Evolutionary conservation across 2,329 filamentous ascomycete genomes (phyloP).

Genomic region (Aspergillus sp.): DNA sequence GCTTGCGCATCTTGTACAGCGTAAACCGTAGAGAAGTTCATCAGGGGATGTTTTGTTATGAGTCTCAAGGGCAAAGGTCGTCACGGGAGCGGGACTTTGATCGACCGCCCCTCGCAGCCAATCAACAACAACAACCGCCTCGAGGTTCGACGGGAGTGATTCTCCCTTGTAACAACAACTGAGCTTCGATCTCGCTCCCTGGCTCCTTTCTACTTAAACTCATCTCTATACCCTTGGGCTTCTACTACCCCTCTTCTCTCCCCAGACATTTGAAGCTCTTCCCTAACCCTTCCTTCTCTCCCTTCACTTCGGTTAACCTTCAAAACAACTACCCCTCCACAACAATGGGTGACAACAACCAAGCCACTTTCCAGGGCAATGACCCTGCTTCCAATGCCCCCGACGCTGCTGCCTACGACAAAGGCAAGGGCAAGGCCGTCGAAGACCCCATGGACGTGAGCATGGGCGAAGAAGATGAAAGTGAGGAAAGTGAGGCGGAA

Average conservation of each 20-base stretch:
- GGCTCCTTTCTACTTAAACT: constrained; percentile 16
- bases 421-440: constrained; percentile 81
- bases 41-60: constrained; percentile 15
- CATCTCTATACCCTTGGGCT: background rate
- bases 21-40: background rate
- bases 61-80: constrained; percentile 6
- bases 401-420: constrained; percentile 53
- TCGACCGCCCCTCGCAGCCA: constrained; percentile 15
- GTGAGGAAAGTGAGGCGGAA: constrained; percentile 60
- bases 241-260: constrained; percentile 40
- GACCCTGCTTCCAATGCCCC: constrained; percentile 42
- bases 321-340: constrained; percentile 5
- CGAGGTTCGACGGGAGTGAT: constrained; percentile 9
- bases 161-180: constrained; percentile 18
- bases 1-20: too few species aligned
- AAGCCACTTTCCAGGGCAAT: constrained; percentile 26
- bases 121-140: constrained; percentile 11
- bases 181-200: constrained; percentile 11
- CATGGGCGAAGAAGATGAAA: constrained; percentile 76
- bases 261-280: constrained; percentile 35
- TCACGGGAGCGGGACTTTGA: constrained; percentile 22
- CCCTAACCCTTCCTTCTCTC: constrained; percentile 9
- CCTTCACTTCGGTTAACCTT: constrained; percentile 15
- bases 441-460: constrained; percentile 59
- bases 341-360: constrained; percentile 38